These are phyloP conservation scores for Amaranthus cruentus DNA, from an alignment of 148 eudicot species.

Conservation along the genomic window DNA sequence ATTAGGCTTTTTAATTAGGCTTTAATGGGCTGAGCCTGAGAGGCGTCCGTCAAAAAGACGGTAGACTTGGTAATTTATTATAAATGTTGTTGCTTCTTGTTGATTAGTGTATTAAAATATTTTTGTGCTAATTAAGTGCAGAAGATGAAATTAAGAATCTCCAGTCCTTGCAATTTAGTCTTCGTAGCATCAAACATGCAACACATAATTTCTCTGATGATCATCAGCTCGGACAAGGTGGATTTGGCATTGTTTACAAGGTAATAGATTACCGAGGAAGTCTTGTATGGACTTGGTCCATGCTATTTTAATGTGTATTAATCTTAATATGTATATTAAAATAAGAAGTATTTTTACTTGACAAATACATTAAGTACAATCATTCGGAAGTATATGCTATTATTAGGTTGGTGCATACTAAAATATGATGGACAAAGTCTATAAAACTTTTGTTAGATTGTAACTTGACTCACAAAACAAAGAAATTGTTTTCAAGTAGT, in stretches of 20 bases:
- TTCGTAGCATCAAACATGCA: neutral
- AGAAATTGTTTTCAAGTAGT: too few species aligned
- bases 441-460: too few species aligned
- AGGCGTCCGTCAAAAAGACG: too few species aligned
- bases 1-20: too few species aligned
- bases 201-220: constrained; percentile 12
- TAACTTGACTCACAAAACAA: too few species aligned
- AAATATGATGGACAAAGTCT: too few species aligned
- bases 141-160: constrained; percentile 24
- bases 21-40: too few species aligned
- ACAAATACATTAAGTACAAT: too few species aligned
- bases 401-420: too few species aligned
- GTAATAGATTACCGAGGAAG: neutral
- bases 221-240: constrained; percentile 14
- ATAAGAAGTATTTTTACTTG: neutral
- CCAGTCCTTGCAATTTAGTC: constrained; percentile 11
- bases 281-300: neutral
- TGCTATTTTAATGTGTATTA: too few species aligned
- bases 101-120: neutral
- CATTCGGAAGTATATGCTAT: too few species aligned
- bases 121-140: neutral
- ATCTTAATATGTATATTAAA: neutral
- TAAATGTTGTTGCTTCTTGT: neutral
- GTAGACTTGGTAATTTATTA: too few species aligned
- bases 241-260: constrained; percentile 20